Evolutionary conservation across 2,329 filamentous ascomycete genomes (phyloP).

Genomic region (Phyllosticta citrichinensis): DNA sequence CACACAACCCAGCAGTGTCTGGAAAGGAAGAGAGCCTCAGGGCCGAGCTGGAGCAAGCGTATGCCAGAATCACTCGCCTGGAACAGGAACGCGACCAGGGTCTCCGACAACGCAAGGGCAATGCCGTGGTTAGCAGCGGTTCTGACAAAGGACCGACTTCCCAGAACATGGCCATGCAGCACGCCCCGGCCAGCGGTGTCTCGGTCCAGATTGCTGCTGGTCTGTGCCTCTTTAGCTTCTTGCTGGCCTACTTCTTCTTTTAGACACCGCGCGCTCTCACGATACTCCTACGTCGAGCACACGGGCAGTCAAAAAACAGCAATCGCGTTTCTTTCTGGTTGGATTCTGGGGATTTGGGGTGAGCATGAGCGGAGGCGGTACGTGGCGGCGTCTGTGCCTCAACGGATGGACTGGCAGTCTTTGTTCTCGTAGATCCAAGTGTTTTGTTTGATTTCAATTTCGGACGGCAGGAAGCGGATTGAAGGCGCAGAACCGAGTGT

Average conservation of each 20-base stretch:
- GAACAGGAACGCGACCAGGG: slow-evolving; percentile 54
- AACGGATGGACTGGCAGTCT: not conserved
- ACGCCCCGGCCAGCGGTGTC: slow-evolving; percentile 61
- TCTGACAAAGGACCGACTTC: slow-evolving; percentile 42
- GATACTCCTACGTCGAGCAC: not conserved
- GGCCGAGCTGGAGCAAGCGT: slow-evolving; percentile 63
- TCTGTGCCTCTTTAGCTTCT: slow-evolving; percentile 80
- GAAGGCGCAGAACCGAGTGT: not conserved
- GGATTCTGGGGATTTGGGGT: not conserved
- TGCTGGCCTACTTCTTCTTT: slow-evolving; percentile 95
- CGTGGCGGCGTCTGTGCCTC: not conserved
- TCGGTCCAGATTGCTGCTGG: slow-evolving; percentile 75
- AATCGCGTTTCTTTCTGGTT: not conserved
- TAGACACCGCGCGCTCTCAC: slow-evolving; percentile 33
- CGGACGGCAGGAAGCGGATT: not conserved
- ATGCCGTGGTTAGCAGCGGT: slow-evolving; percentile 25
- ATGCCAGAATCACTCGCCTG: slow-evolving; percentile 60
- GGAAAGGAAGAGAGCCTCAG: slow-evolving; percentile 55
- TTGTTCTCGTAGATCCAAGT: not conserved
- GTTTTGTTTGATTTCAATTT: not conserved
- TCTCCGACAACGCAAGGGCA: slow-evolving; percentile 68
- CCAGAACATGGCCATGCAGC: slow-evolving; percentile 40
- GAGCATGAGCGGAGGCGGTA: not conserved
- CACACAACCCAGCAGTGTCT: slow-evolving; percentile 37
- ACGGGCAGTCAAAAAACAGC: not conserved